Base-by-base conservation (phyloP, 768 basidiomycete genomes). In the Erythrobasidium yunnanense region DNA sequence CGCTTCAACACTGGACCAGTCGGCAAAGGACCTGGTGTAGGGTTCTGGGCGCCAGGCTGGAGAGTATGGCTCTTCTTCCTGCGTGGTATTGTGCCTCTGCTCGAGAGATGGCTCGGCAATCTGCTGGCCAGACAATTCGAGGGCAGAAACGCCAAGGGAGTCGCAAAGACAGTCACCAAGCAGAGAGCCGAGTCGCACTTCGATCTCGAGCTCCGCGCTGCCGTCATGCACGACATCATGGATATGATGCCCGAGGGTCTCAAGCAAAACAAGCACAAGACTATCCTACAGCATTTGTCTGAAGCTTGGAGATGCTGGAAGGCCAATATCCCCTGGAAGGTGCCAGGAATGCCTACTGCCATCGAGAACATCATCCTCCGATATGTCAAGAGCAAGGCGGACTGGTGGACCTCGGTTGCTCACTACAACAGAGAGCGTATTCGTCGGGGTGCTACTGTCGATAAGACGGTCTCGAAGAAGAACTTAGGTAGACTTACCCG, bases 181-280 rank as follows among this genome's bases (percentile, higher is more conserved):
- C 95, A 99, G 78, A 85, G 93, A 73, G 95, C 97, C 15, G 95
- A 99, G 77, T 95, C 91, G 7, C 95, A 99, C 76, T 97, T 92
- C 72, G 95, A 99, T 76, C 81, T 99, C 34, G 95, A 99, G 75
- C 79, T 99, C 47, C 86, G 95, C 58, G 95, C 95, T 0, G 92
- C 95, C 51, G 93, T 99, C 72, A 97, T 99, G 95, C 93, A 96
- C 78, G 93, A 99, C 77, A 97, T 99, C 71, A 80, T 99, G 71
- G 93, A 97, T 79, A 96, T 97, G 93, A 96, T 97, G 93, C 95
- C 95, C 5, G 95, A 97, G 77, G 90, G 88, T 1, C 92, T 97
- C 80, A 92, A 92, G 78, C 90, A 92, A 78, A 99, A 97, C 79
- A 97, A 99, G 80, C 85, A 91, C n/a, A 99, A 99, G 81, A 97